phyloP scores from a whole-genome alignment of 148 eudicot species.

The Amaranthus cruentus region DNA sequence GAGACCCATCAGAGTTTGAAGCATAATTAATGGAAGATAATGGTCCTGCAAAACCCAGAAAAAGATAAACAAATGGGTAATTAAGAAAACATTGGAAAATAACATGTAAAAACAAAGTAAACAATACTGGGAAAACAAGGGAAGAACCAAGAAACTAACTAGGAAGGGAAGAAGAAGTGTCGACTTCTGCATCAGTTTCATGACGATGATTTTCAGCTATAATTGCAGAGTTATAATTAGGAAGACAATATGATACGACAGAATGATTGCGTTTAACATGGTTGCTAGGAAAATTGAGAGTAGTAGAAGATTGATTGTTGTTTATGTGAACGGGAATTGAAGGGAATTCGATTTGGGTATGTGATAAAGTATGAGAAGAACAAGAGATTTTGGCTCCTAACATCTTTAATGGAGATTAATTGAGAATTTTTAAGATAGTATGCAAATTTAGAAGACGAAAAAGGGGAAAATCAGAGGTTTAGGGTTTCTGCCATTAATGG shows the following conservation, averaged over 20 bases:
- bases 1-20: conserved; percentile 21
- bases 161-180: conserved; percentile 22
- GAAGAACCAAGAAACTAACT: background rate
- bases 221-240: background rate
- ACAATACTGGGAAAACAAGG: background rate
- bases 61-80: background rate
- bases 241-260: background rate
- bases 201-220: background rate
- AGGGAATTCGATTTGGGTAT: background rate
- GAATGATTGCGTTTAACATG: background rate
- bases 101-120: background rate
- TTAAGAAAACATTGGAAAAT: background rate
- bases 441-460: too few species aligned
- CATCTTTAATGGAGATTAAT: background rate
- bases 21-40: conserved; percentile 18
- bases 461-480: too few species aligned
- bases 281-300: background rate
- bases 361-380: background rate
- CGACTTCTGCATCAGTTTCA: background rate
- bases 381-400: background rate
- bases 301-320: background rate
- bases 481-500: too few species aligned
- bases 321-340: background rate
- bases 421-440: too few species aligned
- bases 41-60: conserved; percentile 14